phyloP scores from a whole-genome alignment of 768 basidiomycete species.

The Naganishia vaughanmartiniae region DNA sequence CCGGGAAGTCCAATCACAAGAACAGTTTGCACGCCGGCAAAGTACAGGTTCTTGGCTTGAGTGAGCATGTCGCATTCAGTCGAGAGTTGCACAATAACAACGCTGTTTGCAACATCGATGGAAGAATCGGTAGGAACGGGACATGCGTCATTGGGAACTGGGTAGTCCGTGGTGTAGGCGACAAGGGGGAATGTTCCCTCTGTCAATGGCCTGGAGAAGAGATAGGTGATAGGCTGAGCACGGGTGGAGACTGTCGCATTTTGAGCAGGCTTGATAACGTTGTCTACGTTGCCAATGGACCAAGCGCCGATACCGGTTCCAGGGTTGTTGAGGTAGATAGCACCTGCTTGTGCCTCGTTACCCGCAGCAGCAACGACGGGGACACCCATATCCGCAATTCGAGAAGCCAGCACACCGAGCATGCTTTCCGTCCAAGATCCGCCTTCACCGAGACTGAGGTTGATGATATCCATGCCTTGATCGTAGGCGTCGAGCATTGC shows the following conservation, averaged over 20 bases:
- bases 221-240: constrained; percentile 57
- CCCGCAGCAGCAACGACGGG: constrained; percentile 65
- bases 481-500: constrained; percentile 55
- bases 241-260: constrained; percentile 59
- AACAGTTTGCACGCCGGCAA: constrained; percentile 24
- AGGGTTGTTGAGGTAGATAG: constrained; percentile 63
- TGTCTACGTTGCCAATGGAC: constrained; percentile 51
- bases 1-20: constrained; percentile 20
- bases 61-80: constrained; percentile 28
- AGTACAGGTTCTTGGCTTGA: constrained; percentile 20
- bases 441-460: constrained; percentile 63
- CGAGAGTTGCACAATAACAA: constrained; percentile 60
- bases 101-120: constrained; percentile 57
- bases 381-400: constrained; percentile 61
- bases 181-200: constrained; percentile 58
- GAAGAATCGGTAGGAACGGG: constrained; percentile 60
- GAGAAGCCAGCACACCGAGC: constrained; percentile 60
- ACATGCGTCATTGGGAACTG: constrained; percentile 65
- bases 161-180: constrained; percentile 45
- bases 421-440: constrained; percentile 66
- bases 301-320: constrained; percentile 61
- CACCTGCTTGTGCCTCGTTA: constrained; percentile 60
- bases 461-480: constrained; percentile 65
- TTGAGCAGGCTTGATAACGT: constrained; percentile 62
- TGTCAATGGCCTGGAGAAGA: constrained; percentile 57